These are phyloP conservation scores for Trifolium fragiferum DNA, from an alignment of 306 rosid genomes.

Conservation along the genomic window DNA sequence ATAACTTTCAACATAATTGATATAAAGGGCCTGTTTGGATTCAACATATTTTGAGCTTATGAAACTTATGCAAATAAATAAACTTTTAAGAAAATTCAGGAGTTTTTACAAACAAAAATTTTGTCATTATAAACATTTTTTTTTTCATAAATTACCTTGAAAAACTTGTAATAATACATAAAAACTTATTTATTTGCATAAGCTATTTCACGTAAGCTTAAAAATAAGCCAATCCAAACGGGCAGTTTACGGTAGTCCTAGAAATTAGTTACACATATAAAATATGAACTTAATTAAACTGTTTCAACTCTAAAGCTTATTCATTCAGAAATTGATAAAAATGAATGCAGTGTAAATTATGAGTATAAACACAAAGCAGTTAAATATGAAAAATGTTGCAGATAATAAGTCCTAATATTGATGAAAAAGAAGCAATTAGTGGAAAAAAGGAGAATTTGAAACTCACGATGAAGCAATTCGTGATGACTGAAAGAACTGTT, in stretches of 20 bases:
- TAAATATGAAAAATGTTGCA: not conserved
- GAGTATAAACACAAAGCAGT: not conserved
- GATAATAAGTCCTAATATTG: not conserved
- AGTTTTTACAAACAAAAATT: too few species aligned
- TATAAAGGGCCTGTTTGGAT: too few species aligned
- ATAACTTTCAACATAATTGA: constrained; percentile 25
- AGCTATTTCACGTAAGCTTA: too few species aligned
- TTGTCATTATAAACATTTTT: too few species aligned
- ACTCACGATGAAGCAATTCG: constrained; percentile 19
- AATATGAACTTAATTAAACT: constrained; percentile 13
- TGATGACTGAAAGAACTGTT: not conserved
- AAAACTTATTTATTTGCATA: too few species aligned
- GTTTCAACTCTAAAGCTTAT: not conserved
- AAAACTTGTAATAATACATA: too few species aligned
- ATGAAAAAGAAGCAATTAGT: constrained; percentile 7
- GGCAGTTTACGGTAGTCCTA: too few species aligned
- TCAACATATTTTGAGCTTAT: too few species aligned
- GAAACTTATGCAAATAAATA: too few species aligned
- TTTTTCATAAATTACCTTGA: too few species aligned
- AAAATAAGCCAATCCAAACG: too few species aligned
- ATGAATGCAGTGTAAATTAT: not conserved
- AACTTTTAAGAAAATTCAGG: too few species aligned
- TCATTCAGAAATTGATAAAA: constrained; percentile 9
- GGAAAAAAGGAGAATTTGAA: constrained; percentile 22
- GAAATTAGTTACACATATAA: constrained; percentile 2